Percentiles rank a stretch among this genome's conserved stretches.
Conservation (phyloP, 2,329 filamentous ascomycete species). For the Ceratocystis cacaofunesta region DNA sequence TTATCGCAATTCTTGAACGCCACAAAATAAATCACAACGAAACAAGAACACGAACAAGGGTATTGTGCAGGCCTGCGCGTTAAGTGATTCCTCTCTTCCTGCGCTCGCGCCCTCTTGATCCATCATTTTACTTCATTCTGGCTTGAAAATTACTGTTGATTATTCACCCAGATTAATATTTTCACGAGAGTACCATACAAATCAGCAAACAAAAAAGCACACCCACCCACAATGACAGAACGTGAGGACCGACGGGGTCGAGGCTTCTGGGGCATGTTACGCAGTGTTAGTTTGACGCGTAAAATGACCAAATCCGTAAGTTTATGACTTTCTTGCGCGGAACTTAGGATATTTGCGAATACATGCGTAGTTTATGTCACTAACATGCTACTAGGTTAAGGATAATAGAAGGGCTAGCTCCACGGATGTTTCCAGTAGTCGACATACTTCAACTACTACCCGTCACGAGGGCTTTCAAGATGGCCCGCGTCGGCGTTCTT, state of each 20-base stretch:
- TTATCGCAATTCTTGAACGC: not conserved
- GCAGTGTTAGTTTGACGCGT: slow-evolving; percentile 17
- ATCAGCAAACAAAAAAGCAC: not conserved
- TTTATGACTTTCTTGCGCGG: not conserved
- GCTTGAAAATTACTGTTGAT: not conserved
- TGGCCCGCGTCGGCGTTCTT: slow-evolving; percentile 11
- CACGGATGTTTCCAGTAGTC: slow-evolving; percentile 9
- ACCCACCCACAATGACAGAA: slow-evolving; percentile 11
- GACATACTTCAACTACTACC: slow-evolving; percentile 9
- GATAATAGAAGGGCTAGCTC: slow-evolving; percentile 16
- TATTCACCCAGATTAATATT: not conserved
- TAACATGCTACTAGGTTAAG: slow-evolving; percentile 12
- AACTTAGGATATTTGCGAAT: not conserved
- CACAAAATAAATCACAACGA: slow-evolving; percentile 5
- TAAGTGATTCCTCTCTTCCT: slow-evolving; percentile 13
- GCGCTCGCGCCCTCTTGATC: not conserved
- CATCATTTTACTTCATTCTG: not conserved
- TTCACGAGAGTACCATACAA: not conserved
- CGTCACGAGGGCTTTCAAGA: slow-evolving; percentile 11
- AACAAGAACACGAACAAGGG: slow-evolving; percentile 6
- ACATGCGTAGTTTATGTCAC: not conserved
- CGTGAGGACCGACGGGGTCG: slow-evolving; percentile 16
- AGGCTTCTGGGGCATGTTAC: slow-evolving; percentile 12
- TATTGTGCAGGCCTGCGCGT: slow-evolving; percentile 12
- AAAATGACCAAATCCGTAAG: slow-evolving; percentile 13